Conservation (phyloP, 2,329 filamentous ascomycete genomes). For the Nemania abortiva region DNA sequence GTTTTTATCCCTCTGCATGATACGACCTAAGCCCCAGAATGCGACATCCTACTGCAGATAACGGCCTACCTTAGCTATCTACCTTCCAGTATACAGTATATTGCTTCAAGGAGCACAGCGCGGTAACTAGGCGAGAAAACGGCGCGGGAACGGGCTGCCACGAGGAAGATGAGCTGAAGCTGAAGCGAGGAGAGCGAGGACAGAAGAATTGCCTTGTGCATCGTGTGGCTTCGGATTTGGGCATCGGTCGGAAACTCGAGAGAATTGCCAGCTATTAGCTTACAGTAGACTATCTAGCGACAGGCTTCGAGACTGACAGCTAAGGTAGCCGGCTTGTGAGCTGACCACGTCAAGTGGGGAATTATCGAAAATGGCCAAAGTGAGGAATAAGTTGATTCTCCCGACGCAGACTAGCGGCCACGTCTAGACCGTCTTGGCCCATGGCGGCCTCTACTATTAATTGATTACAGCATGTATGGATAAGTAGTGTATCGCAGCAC, state of each 20-base stretch:
- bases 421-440: slow-evolving; percentile 14
- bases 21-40: slow-evolving; percentile 24
- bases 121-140: background rate
- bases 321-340: slow-evolving; percentile 1
- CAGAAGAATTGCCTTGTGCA: slow-evolving; percentile 30
- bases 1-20: slow-evolving; percentile 19
- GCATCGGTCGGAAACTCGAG: background rate
- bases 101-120: background rate
- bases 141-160: slow-evolving; percentile 15
- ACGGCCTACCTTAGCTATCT: background rate
- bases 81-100: no score
- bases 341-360: slow-evolving; percentile 24
- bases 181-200: slow-evolving; percentile 30
- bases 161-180: slow-evolving; percentile 24
- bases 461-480: slow-evolving; percentile 3
- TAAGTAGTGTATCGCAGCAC: background rate
- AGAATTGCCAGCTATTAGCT: slow-evolving; percentile 2
- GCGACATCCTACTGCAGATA: slow-evolving; percentile 20
- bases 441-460: slow-evolving; percentile 7
- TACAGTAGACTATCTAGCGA: no score
- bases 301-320: slow-evolving; percentile 5
- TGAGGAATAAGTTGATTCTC: background rate
- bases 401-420: background rate
- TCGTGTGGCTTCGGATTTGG: slow-evolving; percentile 13
- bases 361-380: slow-evolving; percentile 11